A percentile compares a stretch with the other conserved stretches of the same genome.
These are phyloP conservation scores for Clavispora vitiphila DNA, from an alignment of 805 yeast species.

Conservation along the genomic window DNA sequence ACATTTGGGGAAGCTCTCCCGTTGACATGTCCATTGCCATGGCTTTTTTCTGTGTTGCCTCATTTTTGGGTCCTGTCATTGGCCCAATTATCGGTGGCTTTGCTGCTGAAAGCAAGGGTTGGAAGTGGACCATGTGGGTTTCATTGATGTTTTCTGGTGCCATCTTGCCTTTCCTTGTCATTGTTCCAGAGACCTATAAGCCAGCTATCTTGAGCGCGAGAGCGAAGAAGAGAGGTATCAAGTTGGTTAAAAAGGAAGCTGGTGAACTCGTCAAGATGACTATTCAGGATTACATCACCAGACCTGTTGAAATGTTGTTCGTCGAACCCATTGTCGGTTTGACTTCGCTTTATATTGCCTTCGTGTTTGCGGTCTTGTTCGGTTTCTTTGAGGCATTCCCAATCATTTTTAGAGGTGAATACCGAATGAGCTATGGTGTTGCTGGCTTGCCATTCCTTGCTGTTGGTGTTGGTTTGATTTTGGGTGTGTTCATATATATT, in stretches of 20 bases:
- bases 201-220: conserved; percentile 14
- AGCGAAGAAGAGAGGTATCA: conserved; percentile 49
- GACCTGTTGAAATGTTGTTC: conserved; percentile 64
- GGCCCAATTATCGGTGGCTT: conserved; percentile 19
- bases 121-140: conserved; percentile 19
- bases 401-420: conserved; percentile 63
- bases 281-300: conserved; percentile 46
- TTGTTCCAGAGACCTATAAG: conserved; percentile 15
- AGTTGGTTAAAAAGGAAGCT: conserved; percentile 31
- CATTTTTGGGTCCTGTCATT: conserved; percentile 18
- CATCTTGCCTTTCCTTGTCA: conserved; percentile 12
- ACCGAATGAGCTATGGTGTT: conserved; percentile 53
- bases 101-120: conserved; percentile 43
- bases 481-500: conserved; percentile 52
- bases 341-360: conserved; percentile 65
- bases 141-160: conserved; percentile 16
- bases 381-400: conserved; percentile 81
- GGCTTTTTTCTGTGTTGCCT: conserved; percentile 57
- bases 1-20: conserved; percentile 55
- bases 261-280: conserved; percentile 41
- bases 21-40: conserved; percentile 67
- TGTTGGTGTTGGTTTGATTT: conserved; percentile 61
- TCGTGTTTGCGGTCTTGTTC: conserved; percentile 70
- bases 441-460: conserved; percentile 70
- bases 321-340: conserved; percentile 72